Conservation (phyloP, 2,329 filamentous ascomycete species). For the Stagonosporopsis rhizophila region DNA sequence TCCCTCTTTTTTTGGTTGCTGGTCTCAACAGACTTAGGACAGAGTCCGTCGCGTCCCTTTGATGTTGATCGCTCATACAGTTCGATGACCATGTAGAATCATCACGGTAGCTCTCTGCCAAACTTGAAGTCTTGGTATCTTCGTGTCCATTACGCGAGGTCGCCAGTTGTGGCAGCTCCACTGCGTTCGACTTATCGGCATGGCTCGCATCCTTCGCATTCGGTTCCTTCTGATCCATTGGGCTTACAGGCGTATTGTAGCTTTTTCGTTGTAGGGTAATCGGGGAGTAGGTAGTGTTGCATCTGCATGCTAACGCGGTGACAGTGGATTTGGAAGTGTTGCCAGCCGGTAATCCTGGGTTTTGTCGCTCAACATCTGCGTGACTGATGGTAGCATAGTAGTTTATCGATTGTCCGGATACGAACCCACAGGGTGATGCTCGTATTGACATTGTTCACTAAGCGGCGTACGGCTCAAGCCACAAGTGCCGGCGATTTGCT, state of each 20-base stretch:
- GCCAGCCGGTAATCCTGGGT: background rate
- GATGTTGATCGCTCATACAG: background rate
- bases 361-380: background rate
- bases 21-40: constrained; percentile 15
- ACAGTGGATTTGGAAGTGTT: background rate
- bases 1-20: constrained; percentile 15
- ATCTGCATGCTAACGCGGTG: background rate
- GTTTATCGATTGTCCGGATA: background rate
- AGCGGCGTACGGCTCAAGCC: background rate
- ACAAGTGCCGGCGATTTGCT: background rate
- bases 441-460: background rate
- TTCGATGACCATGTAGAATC: constrained; percentile 5
- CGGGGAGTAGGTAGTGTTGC: background rate
- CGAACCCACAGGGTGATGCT: background rate
- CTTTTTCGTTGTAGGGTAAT: background rate
- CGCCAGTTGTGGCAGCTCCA: background rate
- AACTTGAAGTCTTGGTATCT: background rate
- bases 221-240: background rate
- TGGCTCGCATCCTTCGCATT: too few species aligned
- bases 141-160: background rate
- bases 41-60: constrained; percentile 19
- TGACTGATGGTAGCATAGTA: background rate
- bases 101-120: background rate
- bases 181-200: background rate
- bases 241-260: background rate